Conservation (phyloP, 345 rosid genomes). For the Bruguiera gymnorhiza region DNA sequence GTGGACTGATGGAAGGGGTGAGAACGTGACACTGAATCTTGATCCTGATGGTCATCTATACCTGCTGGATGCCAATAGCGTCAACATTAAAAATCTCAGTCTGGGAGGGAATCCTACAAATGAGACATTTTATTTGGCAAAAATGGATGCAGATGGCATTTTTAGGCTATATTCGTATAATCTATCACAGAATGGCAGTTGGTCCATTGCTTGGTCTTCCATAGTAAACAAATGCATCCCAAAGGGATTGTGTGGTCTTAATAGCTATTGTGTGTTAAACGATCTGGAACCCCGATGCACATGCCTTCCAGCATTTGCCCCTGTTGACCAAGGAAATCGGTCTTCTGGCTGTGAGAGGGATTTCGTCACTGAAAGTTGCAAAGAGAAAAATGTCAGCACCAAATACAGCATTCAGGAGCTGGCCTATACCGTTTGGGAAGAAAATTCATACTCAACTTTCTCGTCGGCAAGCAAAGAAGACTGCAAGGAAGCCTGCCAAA, state of each 20-base stretch:
- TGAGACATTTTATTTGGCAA: background rate
- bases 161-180: constrained; percentile 10
- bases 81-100: background rate
- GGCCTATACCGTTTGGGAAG: constrained; percentile 15
- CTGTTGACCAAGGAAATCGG: constrained; percentile 7
- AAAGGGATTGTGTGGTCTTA: constrained; percentile 23
- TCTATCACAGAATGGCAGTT: background rate
- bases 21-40: no score
- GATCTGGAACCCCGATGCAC: background rate
- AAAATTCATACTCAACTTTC: constrained; percentile 7
- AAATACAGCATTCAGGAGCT: constrained; percentile 6
- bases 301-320: constrained; percentile 26
- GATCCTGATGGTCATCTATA: constrained; percentile 18
- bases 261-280: constrained; percentile 19
- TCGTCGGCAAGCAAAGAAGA: background rate
- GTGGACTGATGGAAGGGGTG: no score
- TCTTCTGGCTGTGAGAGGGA: constrained; percentile 25
- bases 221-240: constrained; percentile 12
- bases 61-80: background rate
- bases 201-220: constrained; percentile 6
- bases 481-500: constrained; percentile 21
- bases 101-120: background rate
- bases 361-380: constrained; percentile 14
- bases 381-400: background rate
- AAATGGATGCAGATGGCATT: constrained; percentile 21